Evolutionary conservation across 768 basidiomycete species (phyloP).

Genomic region (Boletus sensibilis): DNA sequence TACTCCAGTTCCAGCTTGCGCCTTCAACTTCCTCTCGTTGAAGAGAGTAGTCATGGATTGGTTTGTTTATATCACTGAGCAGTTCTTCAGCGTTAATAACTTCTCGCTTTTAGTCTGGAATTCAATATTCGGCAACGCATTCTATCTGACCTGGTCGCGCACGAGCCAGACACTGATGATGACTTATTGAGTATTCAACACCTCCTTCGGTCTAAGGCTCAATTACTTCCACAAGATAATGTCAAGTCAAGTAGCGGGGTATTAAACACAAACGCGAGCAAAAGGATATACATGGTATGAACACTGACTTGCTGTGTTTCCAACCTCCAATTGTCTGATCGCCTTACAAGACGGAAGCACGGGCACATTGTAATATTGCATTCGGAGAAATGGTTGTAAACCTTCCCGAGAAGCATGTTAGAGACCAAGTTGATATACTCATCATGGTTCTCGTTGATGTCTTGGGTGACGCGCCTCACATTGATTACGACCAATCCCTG

Average conservation of each 20-base stretch:
- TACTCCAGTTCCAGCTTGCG: background rate
- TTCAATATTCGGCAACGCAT: constrained; percentile 76
- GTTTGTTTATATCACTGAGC: constrained; percentile 31
- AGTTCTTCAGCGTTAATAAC: background rate
- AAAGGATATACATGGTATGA: constrained; percentile 58
- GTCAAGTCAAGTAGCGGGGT: constrained; percentile 17
- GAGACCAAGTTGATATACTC: constrained; percentile 48
- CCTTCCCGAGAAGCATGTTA: constrained; percentile 54
- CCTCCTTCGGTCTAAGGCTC: constrained; percentile 61
- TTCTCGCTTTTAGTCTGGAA: constrained; percentile 53
- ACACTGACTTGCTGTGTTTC: background rate
- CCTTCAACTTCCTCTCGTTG: background rate
- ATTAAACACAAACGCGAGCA: constrained; percentile 20
- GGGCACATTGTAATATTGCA: constrained; percentile 77
- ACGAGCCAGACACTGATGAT: constrained; percentile 48
- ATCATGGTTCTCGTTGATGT: constrained; percentile 64
- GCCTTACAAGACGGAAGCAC: constrained; percentile 56
- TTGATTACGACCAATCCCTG: constrained; percentile 74
- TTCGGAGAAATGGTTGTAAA: constrained; percentile 77
- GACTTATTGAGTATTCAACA: constrained; percentile 49
- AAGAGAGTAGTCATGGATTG: constrained; percentile 43
- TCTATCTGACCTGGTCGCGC: constrained; percentile 68
- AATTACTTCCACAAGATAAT: constrained; percentile 35
- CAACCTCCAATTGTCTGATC: background rate
- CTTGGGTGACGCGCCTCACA: constrained; percentile 67